These are phyloP conservation scores for Balakata baccata DNA, from an alignment of 345 rosid species.

Conservation along the genomic window DNA sequence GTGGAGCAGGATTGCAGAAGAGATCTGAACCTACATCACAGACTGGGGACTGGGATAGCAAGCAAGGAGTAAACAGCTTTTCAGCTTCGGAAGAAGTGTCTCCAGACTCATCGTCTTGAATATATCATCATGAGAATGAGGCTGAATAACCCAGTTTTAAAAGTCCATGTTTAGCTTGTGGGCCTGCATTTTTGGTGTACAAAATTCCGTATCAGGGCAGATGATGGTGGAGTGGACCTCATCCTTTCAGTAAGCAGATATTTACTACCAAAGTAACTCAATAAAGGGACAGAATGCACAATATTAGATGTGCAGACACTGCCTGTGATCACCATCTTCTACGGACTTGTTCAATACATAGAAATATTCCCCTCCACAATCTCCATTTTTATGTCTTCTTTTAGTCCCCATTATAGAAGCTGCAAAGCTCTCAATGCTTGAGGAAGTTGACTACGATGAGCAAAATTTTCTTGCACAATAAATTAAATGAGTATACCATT, in stretches of 20 bases:
- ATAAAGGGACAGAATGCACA: constrained; percentile 22
- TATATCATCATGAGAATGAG: constrained; percentile 10
- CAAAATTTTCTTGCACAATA: neutral
- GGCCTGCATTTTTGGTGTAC: constrained; percentile 26
- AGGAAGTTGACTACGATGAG: neutral
- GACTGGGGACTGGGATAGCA: constrained; percentile 43
- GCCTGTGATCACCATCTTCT: constrained; percentile 9
- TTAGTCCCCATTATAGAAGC: constrained; percentile 10
- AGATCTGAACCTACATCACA: constrained; percentile 29
- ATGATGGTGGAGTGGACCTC: constrained; percentile 15
- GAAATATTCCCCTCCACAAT: neutral
- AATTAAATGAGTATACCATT: neutral
- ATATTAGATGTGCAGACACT: constrained; percentile 14
- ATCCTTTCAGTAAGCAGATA: constrained; percentile 17
- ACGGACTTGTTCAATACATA: neutral
- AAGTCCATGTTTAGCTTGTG: constrained; percentile 20
- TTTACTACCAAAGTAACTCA: constrained; percentile 12
- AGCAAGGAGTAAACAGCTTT: constrained; percentile 35
- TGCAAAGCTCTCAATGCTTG: neutral
- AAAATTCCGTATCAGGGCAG: constrained; percentile 40
- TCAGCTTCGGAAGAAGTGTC: constrained; percentile 51
- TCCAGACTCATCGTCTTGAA: constrained; percentile 47
- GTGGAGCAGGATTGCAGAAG: constrained; percentile 42
- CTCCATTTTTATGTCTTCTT: neutral
- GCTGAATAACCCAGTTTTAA: constrained; percentile 21